Evolutionary conservation across 2,329 filamentous ascomycete species (phyloP), one percentile per base, ranked within the genome.

Genomic region (Paracamarosporium sp.): DNA sequence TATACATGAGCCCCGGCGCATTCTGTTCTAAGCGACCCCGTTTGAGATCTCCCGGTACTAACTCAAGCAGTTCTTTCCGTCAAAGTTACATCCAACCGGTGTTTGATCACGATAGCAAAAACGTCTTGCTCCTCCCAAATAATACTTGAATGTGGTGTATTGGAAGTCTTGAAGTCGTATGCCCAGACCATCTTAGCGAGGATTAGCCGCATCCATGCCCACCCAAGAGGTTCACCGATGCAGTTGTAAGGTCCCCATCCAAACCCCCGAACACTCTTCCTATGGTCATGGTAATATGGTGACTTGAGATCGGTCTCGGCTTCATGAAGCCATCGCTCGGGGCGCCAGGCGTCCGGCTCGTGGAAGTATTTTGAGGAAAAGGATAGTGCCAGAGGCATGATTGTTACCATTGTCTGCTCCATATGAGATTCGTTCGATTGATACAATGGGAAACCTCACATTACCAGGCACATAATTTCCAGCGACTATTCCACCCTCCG

Each of bases 311-410:
- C 27, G 43, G 40, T 48, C 50, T 54, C 40, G 13, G 50, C 45
- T n/a, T 51, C 27, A 1, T 50, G 20, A 24, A 63, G 50, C 53
- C 55, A 63, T 24, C 59, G 47, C 50, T 61, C 59, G 6, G 61
- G 61, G 15, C 25, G 28, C 13, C 55, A 63, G 3, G n/a, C 20
- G 4, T 58, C 15, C 8, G 56, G 56, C 3, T 61, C 25, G 17
- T 57, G 22, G 38, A 62, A 60, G 17, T 46, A 30, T 33, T 46
- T 45, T 20, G 50, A 38, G 9, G 41, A 41, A 12, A 22, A 46
- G 8, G 25, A 56, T 17, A 57, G 27, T 20, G 38, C 28, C 31
- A 40, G 20, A 2, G 28, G 55, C 11, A 46, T 41, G 33, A 62
- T 43, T n/a, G 17, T 51, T 6, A 59, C 36, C n/a, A 55, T 22